Conservation (phyloP, 306 rosid genomes). For the Psophocarpus tetragonolobus region DNA sequence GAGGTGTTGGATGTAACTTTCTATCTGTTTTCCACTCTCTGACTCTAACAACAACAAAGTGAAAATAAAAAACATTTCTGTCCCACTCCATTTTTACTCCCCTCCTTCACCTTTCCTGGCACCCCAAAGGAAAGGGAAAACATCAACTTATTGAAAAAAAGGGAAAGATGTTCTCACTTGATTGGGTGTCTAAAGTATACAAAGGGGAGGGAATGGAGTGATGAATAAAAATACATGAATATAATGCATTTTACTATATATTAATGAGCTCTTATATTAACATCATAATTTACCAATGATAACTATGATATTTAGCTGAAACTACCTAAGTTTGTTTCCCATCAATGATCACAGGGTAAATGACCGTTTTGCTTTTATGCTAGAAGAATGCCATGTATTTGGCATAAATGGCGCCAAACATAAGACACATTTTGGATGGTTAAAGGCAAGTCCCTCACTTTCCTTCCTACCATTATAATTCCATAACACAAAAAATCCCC, state of each 20-base stretch:
- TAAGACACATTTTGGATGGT: background rate
- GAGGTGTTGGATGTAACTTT: slow-evolving; percentile 13
- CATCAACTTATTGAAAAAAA: background rate
- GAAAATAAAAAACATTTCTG: background rate
- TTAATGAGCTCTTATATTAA: background rate
- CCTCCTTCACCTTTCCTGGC: background rate
- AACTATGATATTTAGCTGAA: background rate
- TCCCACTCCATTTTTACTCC: background rate
- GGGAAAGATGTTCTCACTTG: background rate
- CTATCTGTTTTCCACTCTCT: background rate
- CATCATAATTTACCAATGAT: background rate
- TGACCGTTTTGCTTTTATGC: background rate
- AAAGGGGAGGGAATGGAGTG: background rate
- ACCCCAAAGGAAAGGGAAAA: background rate
- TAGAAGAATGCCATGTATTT: background rate
- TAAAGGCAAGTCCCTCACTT: background rate
- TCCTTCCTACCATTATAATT: background rate
- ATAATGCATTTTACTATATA: background rate
- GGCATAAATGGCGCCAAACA: background rate
- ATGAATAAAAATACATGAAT: background rate
- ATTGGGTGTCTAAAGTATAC: background rate
- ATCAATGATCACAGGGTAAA: background rate
- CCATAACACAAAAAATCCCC: background rate
- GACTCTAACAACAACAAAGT: slow-evolving; percentile 1
- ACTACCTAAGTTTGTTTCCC: background rate